Base-by-base conservation (phyloP, 768 basidiomycete species). In the Erythrobasidium yunnanense region DNA sequence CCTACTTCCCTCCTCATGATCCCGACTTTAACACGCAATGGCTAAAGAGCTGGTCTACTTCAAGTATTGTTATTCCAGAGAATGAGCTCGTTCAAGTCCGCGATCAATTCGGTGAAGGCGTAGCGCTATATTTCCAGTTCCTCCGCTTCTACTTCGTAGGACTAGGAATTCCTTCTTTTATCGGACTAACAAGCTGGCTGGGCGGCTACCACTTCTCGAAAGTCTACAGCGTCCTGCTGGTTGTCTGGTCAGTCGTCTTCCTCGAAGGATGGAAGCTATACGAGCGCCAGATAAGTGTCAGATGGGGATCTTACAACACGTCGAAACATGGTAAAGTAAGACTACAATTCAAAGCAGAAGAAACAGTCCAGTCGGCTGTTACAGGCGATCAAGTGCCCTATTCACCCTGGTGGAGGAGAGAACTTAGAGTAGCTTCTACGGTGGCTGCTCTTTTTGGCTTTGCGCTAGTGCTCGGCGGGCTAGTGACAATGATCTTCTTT, bases 191-290 rank as follows among this genome's bases (percentile, higher is more conserved):
- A 20, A 85, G 84, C 74, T 89, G 84, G 78, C 81, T 84, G 76
- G 80, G 87, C 72, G 81, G 83, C 27, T 80, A 81, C 0, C 82
- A 85, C 0, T 96, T 90, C 76, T 85, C 86, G 7, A 81, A 86
- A 11, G 50, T 82, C 2, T 96, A 90, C 75, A 89, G 89, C 0
- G 76, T 81, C 57, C 76, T 87, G 22, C 78, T 93, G 51, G 82
- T 84, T n/a, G 60, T 90, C 1, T 99, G 92, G 88, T 85, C 87
- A 0, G 80, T 90, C 51, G 75, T 81, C 20, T 93, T 92, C 72
- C 86, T 92, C 68, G 91, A 96, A 75, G 86, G 84, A 79, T 99
- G 93, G 93, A 82, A 87, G 29, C 81, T 95, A 35, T 83, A 83
- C 66, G 88, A 97, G 76, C 83, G 86, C 18, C 83, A 85, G 42